phyloP scores from a whole-genome alignment of 179 eudicot genomes.

The Beta lomatogona region DNA sequence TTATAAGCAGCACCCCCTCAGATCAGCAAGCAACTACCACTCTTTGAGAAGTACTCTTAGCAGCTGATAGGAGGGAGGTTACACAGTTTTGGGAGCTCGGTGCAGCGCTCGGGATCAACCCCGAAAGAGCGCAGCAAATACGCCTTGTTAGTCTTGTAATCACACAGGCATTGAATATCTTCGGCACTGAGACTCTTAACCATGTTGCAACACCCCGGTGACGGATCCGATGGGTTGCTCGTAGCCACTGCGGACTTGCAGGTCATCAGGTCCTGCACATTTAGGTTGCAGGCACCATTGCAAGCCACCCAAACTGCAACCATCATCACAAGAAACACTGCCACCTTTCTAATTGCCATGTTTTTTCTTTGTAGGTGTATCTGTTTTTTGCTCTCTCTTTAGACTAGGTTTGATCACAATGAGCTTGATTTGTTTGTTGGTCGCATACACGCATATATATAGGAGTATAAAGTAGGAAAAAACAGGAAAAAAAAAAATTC shows the following conservation, averaged over 20 bases:
- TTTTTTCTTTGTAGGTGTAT: background rate
- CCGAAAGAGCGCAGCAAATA: conserved; percentile 53
- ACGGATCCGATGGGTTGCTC: conserved; percentile 47
- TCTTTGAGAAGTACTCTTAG: conserved; percentile 9
- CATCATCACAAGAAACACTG: conserved; percentile 17
- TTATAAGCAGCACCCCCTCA: background rate
- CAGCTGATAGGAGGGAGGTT: conserved; percentile 48
- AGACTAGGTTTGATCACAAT: background rate
- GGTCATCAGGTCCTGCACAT: conserved; percentile 40
- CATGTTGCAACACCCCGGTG: conserved; percentile 48
- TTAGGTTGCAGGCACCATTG: conserved; percentile 49
- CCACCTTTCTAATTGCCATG: conserved; percentile 9
- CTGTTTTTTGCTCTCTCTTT: background rate
- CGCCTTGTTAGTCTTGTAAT: conserved; percentile 44
- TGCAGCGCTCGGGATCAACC: conserved; percentile 52
- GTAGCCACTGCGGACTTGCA: conserved; percentile 57
- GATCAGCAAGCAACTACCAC: background rate
- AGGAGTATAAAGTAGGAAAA: background rate
- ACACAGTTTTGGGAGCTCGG: conserved; percentile 32
- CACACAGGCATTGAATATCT: conserved; percentile 64
- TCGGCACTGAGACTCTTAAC: conserved; percentile 39
- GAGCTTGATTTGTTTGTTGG: conserved; percentile 6
- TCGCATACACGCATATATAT: background rate
- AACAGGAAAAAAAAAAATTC: background rate
- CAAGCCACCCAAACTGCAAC: conserved; percentile 21